Evolutionary conservation across 768 basidiomycete species (phyloP), one percentile per base, ranked within the genome.

Genomic region (Galerina marginata): DNA sequence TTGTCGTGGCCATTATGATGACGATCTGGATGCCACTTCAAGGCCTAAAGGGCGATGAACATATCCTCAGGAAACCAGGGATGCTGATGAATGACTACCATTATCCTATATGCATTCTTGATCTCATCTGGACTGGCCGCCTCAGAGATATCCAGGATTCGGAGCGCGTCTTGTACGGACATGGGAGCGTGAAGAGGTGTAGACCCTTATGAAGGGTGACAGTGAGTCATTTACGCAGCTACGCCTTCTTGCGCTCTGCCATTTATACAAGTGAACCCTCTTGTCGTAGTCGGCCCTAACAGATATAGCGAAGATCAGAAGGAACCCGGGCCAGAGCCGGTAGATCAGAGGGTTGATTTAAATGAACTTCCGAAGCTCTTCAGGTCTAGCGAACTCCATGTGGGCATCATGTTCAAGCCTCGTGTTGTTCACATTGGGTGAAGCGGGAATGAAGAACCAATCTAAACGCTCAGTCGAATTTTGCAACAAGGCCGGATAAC

Each of bases 11-110:
- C 62, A 61, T 65, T 65, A 66, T 83, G 79, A 71, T 86, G 85
- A 60, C 86, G 86, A 73, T 89, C 87, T 62, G 87, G 87, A 64
- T 89, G 87, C 86, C 87, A 90, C 67, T 79, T 81, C 56, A 89
- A 74, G 64, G 86, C 87, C 87, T 73, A 60, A 47, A 59, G 62
- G 54, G 46, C 56, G 53, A 66, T 62, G 55, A 72, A 60, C 60
- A 64, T 49, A 67, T 56, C 58, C 60, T 58, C 60, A 62, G 54
- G 54, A 63, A 59, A 69, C 76, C 56, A 64, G 58, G 67, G 62
- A 65, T 47, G 60, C 49, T 59, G 64, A 61, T 62, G 58, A 63
- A 67, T 58, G 47, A 62, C 66, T 75, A 88, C 88, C 75, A 85
- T 76, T 70, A 78, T 82, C 74, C 83, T 87, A 74, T 90, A 90